Evolutionary conservation across 2,329 filamentous ascomycete species (phyloP).

Genomic region (Alternaria metachromatica): DNA sequence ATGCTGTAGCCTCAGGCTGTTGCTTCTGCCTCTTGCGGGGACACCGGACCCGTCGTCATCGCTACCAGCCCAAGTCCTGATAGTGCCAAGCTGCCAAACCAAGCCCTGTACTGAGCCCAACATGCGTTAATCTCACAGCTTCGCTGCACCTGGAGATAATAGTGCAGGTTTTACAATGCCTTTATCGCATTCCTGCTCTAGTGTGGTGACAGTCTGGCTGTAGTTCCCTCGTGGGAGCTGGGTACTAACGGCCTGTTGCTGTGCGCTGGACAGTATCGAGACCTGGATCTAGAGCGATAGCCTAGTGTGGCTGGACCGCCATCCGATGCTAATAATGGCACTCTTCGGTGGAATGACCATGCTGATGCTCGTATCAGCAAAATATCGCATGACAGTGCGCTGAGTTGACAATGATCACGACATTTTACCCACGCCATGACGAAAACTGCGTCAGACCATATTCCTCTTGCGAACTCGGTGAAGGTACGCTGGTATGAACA

Average conservation of each 20-base stretch:
- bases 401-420: not conserved
- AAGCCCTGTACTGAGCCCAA: not conserved
- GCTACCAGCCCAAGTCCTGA: not conserved
- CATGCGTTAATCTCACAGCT: not conserved
- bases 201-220: not conserved
- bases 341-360: not conserved
- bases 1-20: not conserved
- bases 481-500: not conserved
- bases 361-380: not conserved
- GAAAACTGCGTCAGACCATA: not conserved
- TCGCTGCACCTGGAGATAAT: not conserved
- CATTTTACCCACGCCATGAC: not conserved
- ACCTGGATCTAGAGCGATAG: not conserved
- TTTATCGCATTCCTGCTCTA: not conserved
- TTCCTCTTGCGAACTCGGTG: not conserved
- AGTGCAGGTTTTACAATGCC: not conserved
- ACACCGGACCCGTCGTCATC: not conserved
- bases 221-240: not conserved
- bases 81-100: not conserved
- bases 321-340: constrained; percentile 1
- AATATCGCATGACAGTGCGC: not conserved
- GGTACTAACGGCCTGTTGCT: not conserved
- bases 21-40: not conserved
- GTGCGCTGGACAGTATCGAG: not conserved
- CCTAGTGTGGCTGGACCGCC: not conserved